Base-by-base conservation (phyloP, 2,329 filamentous ascomycete genomes). In the Elsinoe necatrix region DNA sequence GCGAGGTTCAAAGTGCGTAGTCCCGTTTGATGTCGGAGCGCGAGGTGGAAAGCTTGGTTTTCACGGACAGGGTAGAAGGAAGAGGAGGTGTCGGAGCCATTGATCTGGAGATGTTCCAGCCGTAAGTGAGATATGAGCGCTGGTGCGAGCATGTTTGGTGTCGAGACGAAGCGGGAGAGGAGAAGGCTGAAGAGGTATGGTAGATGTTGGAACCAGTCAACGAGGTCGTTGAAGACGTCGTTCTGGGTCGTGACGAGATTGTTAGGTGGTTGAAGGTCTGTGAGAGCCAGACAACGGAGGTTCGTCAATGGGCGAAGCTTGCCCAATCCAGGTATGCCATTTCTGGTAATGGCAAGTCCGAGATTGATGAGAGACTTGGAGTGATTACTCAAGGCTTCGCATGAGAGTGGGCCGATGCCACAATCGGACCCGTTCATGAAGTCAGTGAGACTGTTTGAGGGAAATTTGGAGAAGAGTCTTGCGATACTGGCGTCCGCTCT, bases 401-500 rank as follows among this genome's bases (percentile, higher is more conserved):
- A 78, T 0, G 82, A 80, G 42, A 79, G 72, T 2, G 72, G 68
- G 0, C 78, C 78, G 14, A 86, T 73, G 2, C 74, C 70, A 60
- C 80, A 80, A 39, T 74, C 71, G 63, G 78, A 80, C 55, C 82
- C 75, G 25, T 83, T 76, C 57, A 81, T 73, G 57, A 88, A 82
- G 18, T 75, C 76, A 57, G 74, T 73, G 9, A 89, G 69, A 1
- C 76, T 80, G 60, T 86, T 77, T 1, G 77, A 73, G 16, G 70
- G 74, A 50, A 88, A 73, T 1, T 74, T 72, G 21, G 70, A 70
- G 47, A 88, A 73, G 63, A 87, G 85, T 1, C 72, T 70, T 0
- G 82, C 78, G 51, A 86, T 72, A 39, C 80, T 73, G 25, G 75
- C 69, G 59, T 87, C 84, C 5, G 77, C 75, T n/a, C 77, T 74